These are phyloP conservation scores for Diphasiastrum complanatum DNA, from an alignment of 83 land plant species.

Conservation along the genomic window DNA sequence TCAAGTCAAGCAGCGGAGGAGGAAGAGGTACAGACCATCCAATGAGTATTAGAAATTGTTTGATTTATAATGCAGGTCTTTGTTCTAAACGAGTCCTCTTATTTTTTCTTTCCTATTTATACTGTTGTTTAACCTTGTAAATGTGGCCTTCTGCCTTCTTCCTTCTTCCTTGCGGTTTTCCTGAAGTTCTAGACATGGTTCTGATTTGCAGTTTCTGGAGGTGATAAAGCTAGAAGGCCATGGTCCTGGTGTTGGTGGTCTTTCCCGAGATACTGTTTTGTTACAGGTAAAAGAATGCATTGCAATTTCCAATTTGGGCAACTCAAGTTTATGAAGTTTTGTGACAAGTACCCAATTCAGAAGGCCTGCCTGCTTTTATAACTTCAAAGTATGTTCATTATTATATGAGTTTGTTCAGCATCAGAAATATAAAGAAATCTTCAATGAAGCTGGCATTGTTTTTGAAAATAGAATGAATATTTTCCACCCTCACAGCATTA, in stretches of 20 bases:
- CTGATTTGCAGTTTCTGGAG: constrained; percentile 8
- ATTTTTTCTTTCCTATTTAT: constrained; percentile 4
- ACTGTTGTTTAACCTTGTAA: not conserved
- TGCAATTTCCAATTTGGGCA: not conserved
- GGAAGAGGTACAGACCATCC: constrained; percentile 54
- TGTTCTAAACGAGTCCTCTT: not conserved
- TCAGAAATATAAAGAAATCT: no score
- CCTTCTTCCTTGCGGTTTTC: not conserved
- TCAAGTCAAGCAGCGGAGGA: constrained; percentile 71
- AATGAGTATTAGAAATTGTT: constrained; percentile 1
- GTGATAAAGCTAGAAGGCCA: constrained; percentile 6
- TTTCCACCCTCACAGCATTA: no score
- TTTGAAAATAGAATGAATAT: no score
- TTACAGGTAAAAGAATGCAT: constrained; percentile 3
- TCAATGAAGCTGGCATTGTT: no score
- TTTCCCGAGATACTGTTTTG: not conserved
- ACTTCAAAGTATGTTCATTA: no score
- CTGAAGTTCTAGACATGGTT: not conserved
- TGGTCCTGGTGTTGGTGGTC: not conserved
- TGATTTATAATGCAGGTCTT: not conserved
- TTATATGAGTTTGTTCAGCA: no score
- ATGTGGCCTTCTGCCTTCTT: constrained; percentile 4
- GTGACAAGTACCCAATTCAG: not conserved
- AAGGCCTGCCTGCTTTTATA: no score
- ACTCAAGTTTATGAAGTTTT: not conserved